phyloP scores from a whole-genome alignment of 148 eudicot species.

The Vaccinium myrtillus region DNA sequence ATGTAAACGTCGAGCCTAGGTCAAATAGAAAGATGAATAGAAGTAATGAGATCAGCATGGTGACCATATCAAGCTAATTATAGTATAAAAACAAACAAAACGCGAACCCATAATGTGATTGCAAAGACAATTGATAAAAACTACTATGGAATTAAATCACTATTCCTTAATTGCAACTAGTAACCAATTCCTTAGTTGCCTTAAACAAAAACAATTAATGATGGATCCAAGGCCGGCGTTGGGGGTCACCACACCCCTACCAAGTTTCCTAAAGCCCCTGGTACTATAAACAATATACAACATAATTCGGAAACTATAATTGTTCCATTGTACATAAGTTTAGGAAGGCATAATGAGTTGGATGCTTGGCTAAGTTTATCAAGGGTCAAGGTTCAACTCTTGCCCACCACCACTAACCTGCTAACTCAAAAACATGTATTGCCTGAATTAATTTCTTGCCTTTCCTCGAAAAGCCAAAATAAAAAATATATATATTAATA shows the following conservation, averaged over 20 bases:
- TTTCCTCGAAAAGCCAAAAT: neutral
- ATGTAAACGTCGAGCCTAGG: conserved; percentile 96
- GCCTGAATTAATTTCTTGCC: neutral
- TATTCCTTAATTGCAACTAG: neutral
- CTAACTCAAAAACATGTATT: neutral
- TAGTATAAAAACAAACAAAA: neutral
- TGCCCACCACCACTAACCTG: neutral
- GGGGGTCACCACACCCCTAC: neutral
- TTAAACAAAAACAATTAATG: neutral
- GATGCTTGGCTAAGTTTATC: neutral
- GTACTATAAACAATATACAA: neutral
- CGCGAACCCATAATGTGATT: neutral
- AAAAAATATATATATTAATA: neutral
- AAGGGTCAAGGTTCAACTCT: neutral
- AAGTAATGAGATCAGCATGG: neutral
- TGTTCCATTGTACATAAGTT: neutral
- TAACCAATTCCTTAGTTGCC: conserved; percentile 1
- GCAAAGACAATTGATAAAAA: neutral
- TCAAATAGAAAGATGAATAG: conserved; percentile 14
- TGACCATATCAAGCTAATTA: conserved; percentile 8
- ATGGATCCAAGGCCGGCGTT: neutral
- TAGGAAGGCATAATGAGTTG: neutral
- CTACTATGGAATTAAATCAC: neutral
- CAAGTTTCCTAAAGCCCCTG: neutral
- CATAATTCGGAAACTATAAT: neutral